Percentiles rank a stretch among this genome's conserved stretches.
Evolutionary conservation across 257 asterid species (phyloP).

Genomic region (Nicotiana otophora): DNA sequence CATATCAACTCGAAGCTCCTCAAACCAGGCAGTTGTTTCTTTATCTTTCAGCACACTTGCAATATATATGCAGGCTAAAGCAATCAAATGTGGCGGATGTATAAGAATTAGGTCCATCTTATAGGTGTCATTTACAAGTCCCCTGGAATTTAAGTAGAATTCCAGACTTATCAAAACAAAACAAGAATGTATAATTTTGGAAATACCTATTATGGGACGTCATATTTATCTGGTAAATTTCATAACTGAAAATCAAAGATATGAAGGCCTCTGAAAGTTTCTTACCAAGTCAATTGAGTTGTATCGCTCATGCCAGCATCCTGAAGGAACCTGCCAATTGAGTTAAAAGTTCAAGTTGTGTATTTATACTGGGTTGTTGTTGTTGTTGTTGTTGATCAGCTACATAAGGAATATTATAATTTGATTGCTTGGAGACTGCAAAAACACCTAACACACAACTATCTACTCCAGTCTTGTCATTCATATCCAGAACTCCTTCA

Average conservation of each 20-base stretch:
- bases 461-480: too few species aligned
- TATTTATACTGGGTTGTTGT: too few species aligned
- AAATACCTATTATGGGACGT: neutral
- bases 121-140: conserved; percentile 83
- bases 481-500: too few species aligned
- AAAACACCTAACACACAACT: too few species aligned
- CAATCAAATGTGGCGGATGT: conserved; percentile 87
- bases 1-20: conserved; percentile 98
- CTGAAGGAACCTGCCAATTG: conserved; percentile 65
- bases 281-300: conserved; percentile 80
- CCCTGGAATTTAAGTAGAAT: conserved; percentile 43
- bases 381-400: neutral
- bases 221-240: neutral
- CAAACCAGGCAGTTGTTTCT: conserved; percentile 96
- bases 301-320: conserved; percentile 90
- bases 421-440: neutral
- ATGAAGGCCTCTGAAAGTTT: neutral
- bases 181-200: neutral
- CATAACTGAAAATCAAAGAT: neutral
- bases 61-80: conserved; percentile 81
- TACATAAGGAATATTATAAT: neutral
- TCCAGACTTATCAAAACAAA: neutral
- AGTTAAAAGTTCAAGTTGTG: neutral
- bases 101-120: conserved; percentile 90
- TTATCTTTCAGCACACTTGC: conserved; percentile 84